phyloP scores from a whole-genome alignment of 345 rosid genomes.

The Citrus sinensis region DVS_A1.0 CM039166.1:23518501-23519000 shows the following conservation, averaged over 20 bases:
- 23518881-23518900: no score
- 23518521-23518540: constrained; percentile 45
- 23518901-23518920: no score
- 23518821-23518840: not conserved
- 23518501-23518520: constrained; percentile 59
- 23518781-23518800: not conserved
- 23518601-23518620: not conserved
- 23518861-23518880: no score
- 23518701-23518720: not conserved
- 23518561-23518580: not conserved
- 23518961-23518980: no score
- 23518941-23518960: no score
- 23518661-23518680: not conserved
- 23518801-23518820: not conserved
- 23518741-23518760: not conserved
- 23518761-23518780: not conserved
- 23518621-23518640: constrained; percentile 3
- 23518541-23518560: constrained; percentile 19
- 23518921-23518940: no score
- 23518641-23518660: not conserved
- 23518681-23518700: not conserved
- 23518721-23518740: not conserved
- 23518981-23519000: no score
- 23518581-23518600: not conserved
- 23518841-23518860: not conserved